phyloP scores from a whole-genome alignment of 2,329 filamentous ascomycete genomes.

The Microascus cirrosus region DNA sequence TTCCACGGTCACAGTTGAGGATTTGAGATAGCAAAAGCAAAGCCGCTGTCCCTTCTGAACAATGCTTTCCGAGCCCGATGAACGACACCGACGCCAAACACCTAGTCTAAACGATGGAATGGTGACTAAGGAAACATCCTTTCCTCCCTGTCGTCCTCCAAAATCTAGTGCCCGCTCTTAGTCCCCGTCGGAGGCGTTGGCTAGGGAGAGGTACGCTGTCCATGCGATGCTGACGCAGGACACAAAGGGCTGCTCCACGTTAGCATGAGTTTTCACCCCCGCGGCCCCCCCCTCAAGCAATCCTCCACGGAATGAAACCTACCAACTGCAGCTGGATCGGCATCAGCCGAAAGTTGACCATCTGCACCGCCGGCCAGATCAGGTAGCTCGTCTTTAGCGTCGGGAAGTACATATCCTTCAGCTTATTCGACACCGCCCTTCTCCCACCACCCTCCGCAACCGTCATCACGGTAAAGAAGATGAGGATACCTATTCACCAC shows the following conservation, averaged over 20 bases:
- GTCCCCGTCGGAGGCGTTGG: slow-evolving; percentile 70
- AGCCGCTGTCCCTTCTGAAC: too few species aligned
- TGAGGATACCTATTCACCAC: slow-evolving; percentile 43
- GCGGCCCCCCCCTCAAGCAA: slow-evolving; percentile 5
- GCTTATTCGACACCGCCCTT: slow-evolving; percentile 69
- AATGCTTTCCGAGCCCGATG: too few species aligned
- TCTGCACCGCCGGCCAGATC: slow-evolving; percentile 90
- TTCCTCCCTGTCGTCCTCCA: background rate
- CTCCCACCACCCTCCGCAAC: slow-evolving; percentile 83
- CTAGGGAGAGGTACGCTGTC: slow-evolving; percentile 92
- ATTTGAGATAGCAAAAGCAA: too few species aligned
- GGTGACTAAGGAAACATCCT: background rate
- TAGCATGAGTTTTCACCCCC: background rate
- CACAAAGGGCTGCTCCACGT: slow-evolving; percentile 67
- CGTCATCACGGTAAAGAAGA: slow-evolving; percentile 96
- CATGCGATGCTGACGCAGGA: slow-evolving; percentile 93
- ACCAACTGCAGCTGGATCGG: slow-evolving; percentile 95
- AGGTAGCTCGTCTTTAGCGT: slow-evolving; percentile 93
- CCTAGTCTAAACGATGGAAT: background rate
- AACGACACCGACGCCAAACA: too few species aligned
- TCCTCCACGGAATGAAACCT: slow-evolving; percentile 27
- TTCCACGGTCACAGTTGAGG: too few species aligned
- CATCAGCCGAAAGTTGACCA: slow-evolving; percentile 92
- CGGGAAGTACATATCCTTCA: slow-evolving; percentile 86
- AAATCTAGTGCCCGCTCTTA: background rate